Conservation (phyloP, 2,329 filamentous ascomycete species). For the Mycosphaerella sp. region DNA sequence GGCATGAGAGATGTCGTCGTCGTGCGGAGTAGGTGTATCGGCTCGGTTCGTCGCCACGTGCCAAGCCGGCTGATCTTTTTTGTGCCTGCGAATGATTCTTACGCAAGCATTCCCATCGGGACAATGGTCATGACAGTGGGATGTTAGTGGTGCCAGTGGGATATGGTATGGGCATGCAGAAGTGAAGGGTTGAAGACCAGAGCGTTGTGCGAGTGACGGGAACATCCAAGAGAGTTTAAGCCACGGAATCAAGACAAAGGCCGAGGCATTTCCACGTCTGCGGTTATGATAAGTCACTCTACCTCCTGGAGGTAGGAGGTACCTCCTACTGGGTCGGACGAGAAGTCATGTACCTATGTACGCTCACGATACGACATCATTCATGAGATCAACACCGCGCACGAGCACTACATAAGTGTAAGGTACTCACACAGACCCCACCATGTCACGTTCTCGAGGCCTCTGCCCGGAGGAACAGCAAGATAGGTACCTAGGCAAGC, state of each 20-base stretch:
- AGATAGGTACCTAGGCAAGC: background rate
- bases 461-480: background rate
- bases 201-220: no score
- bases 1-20: conserved; percentile 9
- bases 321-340: background rate
- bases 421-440: background rate
- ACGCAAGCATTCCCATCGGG: background rate
- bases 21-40: conserved; percentile 5
- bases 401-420: background rate
- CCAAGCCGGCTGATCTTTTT: background rate
- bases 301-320: no score
- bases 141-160: background rate
- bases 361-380: background rate
- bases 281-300: no score
- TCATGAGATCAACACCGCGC: background rate
- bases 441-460: background rate
- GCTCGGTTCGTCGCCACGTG: background rate
- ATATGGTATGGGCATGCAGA: no score
- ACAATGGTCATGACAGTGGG: background rate
- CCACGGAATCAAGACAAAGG: background rate
- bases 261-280: background rate
- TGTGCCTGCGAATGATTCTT: background rate
- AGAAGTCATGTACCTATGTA: background rate
- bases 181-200: no score
- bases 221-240: background rate